Evolutionary conservation across 2,329 filamentous ascomycete species (phyloP).

Genomic region (Verruconis gallopava): DNA sequence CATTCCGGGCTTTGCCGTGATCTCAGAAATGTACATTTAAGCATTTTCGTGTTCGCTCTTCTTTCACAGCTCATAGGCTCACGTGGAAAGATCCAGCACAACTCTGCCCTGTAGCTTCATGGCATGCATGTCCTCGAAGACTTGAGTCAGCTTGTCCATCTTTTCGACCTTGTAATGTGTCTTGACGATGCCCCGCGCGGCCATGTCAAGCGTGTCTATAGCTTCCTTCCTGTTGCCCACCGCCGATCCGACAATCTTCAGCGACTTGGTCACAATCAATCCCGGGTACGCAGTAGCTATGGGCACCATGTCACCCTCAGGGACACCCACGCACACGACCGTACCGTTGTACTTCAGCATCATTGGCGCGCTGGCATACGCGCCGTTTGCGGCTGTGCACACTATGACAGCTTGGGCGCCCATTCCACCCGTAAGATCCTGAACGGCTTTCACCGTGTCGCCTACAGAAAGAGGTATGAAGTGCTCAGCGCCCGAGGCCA

Average conservation of each 20-base stretch:
- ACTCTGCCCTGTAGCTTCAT: constrained; percentile 34
- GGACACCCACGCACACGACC: constrained; percentile 34
- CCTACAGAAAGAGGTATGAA: constrained; percentile 50
- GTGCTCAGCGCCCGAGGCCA: constrained; percentile 49
- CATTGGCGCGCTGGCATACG: constrained; percentile 29
- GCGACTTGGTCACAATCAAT: constrained; percentile 28
- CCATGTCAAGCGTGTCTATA: constrained; percentile 36
- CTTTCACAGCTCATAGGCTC: background rate
- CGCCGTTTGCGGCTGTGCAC: constrained; percentile 33
- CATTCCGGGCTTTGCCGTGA: too few relatives aligned
- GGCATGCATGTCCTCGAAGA: constrained; percentile 35
- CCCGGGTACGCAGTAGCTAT: constrained; percentile 30
- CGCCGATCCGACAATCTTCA: constrained; percentile 32
- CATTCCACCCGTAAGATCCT: constrained; percentile 41
- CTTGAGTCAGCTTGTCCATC: constrained; percentile 33
- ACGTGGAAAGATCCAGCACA: constrained; percentile 30
- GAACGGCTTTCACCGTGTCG: constrained; percentile 40
- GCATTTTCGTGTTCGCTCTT: too few relatives aligned
- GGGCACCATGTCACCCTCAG: constrained; percentile 33
- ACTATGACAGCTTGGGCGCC: constrained; percentile 51
- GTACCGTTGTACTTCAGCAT: constrained; percentile 33
- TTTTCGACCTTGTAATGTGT: constrained; percentile 33
- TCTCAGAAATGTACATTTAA: too few relatives aligned
- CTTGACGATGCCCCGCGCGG: constrained; percentile 32
- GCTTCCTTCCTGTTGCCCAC: constrained; percentile 35